These are phyloP conservation scores for Annulohypoxylon maeteangense DNA, from an alignment of 495 filamentous ascomycete species.

Conservation along the genomic window DNA sequence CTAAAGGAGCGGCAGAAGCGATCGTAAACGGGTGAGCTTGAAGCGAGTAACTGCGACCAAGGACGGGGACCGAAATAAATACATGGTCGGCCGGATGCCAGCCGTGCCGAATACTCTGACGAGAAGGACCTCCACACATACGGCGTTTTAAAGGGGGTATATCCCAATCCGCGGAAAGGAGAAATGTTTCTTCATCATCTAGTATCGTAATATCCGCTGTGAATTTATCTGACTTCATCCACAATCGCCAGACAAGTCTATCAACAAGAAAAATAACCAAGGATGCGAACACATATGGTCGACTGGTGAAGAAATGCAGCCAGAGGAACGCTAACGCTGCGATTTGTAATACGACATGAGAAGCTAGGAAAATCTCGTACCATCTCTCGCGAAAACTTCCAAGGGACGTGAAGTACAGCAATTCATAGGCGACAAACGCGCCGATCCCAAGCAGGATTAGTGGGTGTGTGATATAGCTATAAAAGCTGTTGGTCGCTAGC, in stretches of 20 bases:
- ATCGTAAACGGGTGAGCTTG: slow-evolving; percentile 73
- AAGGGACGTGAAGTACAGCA: slow-evolving; percentile 63
- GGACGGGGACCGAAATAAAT: slow-evolving; percentile 65
- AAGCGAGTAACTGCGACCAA: slow-evolving; percentile 57
- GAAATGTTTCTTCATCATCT: slow-evolving; percentile 61
- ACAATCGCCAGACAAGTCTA: slow-evolving; percentile 65
- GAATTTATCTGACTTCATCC: slow-evolving; percentile 55
- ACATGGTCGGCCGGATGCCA: slow-evolving; percentile 69
- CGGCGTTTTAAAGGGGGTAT: slow-evolving; percentile 34
- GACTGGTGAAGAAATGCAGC: slow-evolving; percentile 59
- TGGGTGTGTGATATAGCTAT: slow-evolving; percentile 49
- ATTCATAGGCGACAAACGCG: slow-evolving; percentile 61
- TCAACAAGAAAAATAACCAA: slow-evolving; percentile 67
- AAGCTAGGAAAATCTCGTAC: slow-evolving; percentile 69
- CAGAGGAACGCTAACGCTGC: slow-evolving; percentile 63
- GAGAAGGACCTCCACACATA: slow-evolving; percentile 20
- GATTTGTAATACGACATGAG: slow-evolving; percentile 65
- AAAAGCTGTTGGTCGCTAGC: slow-evolving; percentile 48
- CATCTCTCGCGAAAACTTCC: slow-evolving; percentile 56
- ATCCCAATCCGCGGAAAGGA: slow-evolving; percentile 57
- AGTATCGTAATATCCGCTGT: slow-evolving; percentile 60
- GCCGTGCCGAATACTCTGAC: slow-evolving; percentile 56
- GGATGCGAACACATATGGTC: slow-evolving; percentile 38
- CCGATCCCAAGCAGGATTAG: slow-evolving; percentile 59
- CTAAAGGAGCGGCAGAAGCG: slow-evolving; percentile 58